phyloP scores from a whole-genome alignment of 1,139 yeast species.

The Suhomyces panamericanus region DNA sequence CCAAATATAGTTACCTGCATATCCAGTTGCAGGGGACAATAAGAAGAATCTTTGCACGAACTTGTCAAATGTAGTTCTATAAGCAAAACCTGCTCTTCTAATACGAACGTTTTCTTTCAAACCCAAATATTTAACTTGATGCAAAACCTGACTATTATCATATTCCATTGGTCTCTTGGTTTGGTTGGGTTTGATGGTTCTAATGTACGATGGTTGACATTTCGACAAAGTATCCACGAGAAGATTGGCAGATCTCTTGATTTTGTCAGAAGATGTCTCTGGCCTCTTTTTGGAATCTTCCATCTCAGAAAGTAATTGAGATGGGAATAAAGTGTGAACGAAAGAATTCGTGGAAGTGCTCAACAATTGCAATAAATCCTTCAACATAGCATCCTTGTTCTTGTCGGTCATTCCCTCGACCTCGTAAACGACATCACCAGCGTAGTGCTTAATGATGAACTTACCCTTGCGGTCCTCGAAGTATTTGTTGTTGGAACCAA shows the following conservation, averaged over 20 bases:
- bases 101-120: constrained; percentile 95
- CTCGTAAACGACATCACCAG: constrained; percentile 97
- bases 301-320: constrained; percentile 55
- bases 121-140: constrained; percentile 95
- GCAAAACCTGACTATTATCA: constrained; percentile 85
- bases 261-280: constrained; percentile 97
- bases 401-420: constrained; percentile 92
- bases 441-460: constrained; percentile 92
- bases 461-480: constrained; percentile 88
- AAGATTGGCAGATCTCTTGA: constrained; percentile 86
- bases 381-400: constrained; percentile 90
- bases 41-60: constrained; percentile 95
- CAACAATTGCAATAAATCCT: constrained; percentile 80
- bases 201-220: constrained; percentile 91
- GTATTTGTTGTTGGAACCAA: constrained; percentile 74
- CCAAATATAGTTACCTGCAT: constrained; percentile 99
- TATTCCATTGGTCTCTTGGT: constrained; percentile 88
- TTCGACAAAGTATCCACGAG: constrained; percentile 86
- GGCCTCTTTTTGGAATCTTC: constrained; percentile 80
- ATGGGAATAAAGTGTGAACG: constrained; percentile 71
- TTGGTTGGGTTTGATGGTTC: constrained; percentile 98
- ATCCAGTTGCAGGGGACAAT: constrained; percentile 84
- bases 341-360: constrained; percentile 71
- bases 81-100: constrained; percentile 98
- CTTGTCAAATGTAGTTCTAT: constrained; percentile 94